Base-by-base conservation (phyloP, 2,329 filamentous ascomycete species). In the Aspergillus udagawae region DNA sequence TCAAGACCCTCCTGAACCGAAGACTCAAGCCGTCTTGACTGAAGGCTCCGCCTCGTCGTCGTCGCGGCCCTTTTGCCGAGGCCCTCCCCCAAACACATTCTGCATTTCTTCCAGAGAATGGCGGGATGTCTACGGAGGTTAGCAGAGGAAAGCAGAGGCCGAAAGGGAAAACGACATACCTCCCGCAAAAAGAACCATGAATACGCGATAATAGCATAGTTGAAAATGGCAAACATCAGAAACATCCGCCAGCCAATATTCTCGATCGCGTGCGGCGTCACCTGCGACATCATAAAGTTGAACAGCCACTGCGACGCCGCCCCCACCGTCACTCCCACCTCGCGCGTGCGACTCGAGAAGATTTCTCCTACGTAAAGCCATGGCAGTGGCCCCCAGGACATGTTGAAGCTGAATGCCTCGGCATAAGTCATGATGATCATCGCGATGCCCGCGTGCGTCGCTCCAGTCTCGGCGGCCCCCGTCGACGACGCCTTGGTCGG, bases 391-490 rank as follows among this genome's bases (percentile, higher is more conserved):
- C 73, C 73, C 73, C 73, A 75, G 8, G 72, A 74, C 70, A 73
- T 73, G 51, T 75, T 75, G 60, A 67, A 75, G 21, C 66, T 68
- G 52, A 73, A 72, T 10, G 78, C 79, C 69, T 82, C 79, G 1
- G 78, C 71, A 53, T 82, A 82, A 32, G 80, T 77, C 77, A 83
- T 80, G 20, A 78, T 75, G 21, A 82, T 73, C 20, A 79, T 77
- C 0, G 78, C 79, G 48, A 81, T 78, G 10, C 79, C 76, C 3
- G 69, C 63, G 1, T 62, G 57, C 0, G 77, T 72, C 1, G 76
- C 58, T 1, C 64, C 63, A 9, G 66, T 62, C 20, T 20, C 21
- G 0, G 8, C 9, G 58, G 68, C 0, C 70, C 72, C 74, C 55
- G 3, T 65, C 61, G 9, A 66, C 50, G 49, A 66, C 50, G 49